Base-by-base conservation (phyloP, 2,329 filamentous ascomycete genomes). In the Acephala macrosclerotiorum region DNA sequence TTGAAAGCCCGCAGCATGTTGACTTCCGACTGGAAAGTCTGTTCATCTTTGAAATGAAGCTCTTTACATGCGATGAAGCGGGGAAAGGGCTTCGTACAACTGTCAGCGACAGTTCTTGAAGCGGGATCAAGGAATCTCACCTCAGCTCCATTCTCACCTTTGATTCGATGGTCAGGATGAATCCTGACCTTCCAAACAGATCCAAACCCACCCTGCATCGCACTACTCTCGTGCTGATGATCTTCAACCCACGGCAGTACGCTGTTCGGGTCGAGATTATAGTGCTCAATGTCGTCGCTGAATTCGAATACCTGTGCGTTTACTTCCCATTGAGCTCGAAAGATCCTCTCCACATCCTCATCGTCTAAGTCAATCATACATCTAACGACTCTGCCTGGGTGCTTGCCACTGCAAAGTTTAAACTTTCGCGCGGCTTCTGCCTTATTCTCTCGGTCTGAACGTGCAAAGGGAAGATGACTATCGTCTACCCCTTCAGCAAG, bases 191-290 rank as follows among this genome's bases (percentile, higher is more conserved):
- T 42, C 51, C 45, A 65, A 4, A 68, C 64, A n/a, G 55, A 49
- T 11, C 61, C 38, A 55, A 35, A 65, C 5, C 61, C 66, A n/a
- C 64, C 61, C 6, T 58, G 22, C 11, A 16, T 42, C 6, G 20
- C 40, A 60, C 29, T 9, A 45, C 35, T 16, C 18, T 25, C 47
- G 5, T 38, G 33, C 26, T 61, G 40, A 20, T 51, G 14, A 26
- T 61, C 63, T 51, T 64, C 47, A 26, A 68, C 20, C 22, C 51
- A 66, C 5, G 66, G 66, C n/a, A 68, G 20, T 14, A 68, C 58
- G n/a, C 35, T 35, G n/a, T 57, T 62, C 11, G 63, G 57, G 12
- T 61, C 36, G 12, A 65, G 33, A 9, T 56, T 25, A 16, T 58
- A 65, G 42, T 61, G 58, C 40, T 51, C 35, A 16, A 60, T 26